Conservation (phyloP, 305 asterid genomes). For the Solanum chacoense region DNA sequence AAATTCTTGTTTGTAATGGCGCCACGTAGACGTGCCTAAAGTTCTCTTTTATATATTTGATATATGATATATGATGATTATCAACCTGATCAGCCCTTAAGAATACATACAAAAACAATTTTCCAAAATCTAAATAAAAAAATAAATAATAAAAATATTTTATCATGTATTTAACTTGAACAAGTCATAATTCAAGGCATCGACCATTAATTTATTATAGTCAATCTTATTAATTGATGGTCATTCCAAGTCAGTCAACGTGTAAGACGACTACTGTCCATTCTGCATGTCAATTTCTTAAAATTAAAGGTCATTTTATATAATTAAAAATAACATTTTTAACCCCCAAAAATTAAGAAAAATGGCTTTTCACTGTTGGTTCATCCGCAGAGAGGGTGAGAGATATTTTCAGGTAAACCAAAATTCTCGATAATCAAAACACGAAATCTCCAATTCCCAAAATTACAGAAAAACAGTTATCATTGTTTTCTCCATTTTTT, state of each 20-base stretch:
- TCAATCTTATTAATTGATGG: neutral
- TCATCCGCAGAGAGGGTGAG: neutral
- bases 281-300: neutral
- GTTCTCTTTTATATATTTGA: no score
- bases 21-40: rapidly evolving
- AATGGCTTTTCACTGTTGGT: neutral
- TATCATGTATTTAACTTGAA: neutral
- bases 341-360: neutral
- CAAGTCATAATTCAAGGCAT: neutral
- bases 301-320: neutral
- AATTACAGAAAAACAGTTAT: neutral
- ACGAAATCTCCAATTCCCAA: neutral
- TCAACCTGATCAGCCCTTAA: neutral
- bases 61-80: neutral
- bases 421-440: neutral
- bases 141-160: neutral
- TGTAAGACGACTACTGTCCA: neutral
- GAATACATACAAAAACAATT: neutral
- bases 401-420: constrained; percentile 1
- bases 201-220: neutral
- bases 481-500: neutral
- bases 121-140: neutral
- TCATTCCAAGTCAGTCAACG: neutral
- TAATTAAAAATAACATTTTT: neutral
- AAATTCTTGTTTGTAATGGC: no score